A percentile compares a stretch with the other conserved stretches of the same genome.
These are phyloP conservation scores for Saccharomyces mikatae DNA, from an alignment of 805 yeast species.

Conservation along the genomic window DNA sequence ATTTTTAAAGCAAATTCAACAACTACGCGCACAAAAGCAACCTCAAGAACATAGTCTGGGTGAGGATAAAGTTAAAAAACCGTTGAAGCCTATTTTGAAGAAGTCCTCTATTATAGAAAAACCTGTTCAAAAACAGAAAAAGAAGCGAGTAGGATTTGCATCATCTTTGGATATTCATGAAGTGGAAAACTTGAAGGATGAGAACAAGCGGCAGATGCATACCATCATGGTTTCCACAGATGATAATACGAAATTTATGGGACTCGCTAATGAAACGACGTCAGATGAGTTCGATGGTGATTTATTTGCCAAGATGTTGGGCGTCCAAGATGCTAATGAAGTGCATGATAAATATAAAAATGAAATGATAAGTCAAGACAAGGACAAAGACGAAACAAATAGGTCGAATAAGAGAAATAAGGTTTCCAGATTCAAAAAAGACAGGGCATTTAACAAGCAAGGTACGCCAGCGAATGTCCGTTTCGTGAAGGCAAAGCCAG, in stretches of 20 bases:
- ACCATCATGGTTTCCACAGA: conserved; percentile 5
- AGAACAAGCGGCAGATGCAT: conserved; percentile 26
- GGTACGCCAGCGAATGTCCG: not conserved
- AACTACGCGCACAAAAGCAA: conserved; percentile 11
- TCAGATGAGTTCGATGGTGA: conserved; percentile 27
- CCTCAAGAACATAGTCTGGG: not conserved
- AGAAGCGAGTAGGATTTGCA: conserved; percentile 30
- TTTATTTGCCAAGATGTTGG: conserved; percentile 26
- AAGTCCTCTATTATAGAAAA: not conserved
- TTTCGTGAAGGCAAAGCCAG: not conserved
- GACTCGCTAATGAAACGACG: not conserved
- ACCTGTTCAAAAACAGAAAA: conserved; percentile 7
- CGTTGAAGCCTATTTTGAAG: conserved; percentile 14
- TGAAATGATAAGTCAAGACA: conserved; percentile 4
- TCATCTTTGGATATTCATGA: conserved; percentile 26
- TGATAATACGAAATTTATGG: not conserved
- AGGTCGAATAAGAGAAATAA: conserved; percentile 11
- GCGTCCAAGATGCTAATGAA: conserved; percentile 27
- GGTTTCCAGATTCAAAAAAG: conserved; percentile 27
- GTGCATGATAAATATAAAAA: conserved; percentile 23
- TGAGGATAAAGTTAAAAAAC: not conserved
- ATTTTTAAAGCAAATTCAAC: conserved; percentile 22
- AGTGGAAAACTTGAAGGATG: conserved; percentile 28
- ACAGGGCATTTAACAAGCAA: conserved; percentile 7
- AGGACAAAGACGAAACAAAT: not conserved